These are phyloP conservation scores for Aspergillus cejpii DNA, from an alignment of 2,329 filamentous ascomycete genomes.

Conservation along the genomic window DNA sequence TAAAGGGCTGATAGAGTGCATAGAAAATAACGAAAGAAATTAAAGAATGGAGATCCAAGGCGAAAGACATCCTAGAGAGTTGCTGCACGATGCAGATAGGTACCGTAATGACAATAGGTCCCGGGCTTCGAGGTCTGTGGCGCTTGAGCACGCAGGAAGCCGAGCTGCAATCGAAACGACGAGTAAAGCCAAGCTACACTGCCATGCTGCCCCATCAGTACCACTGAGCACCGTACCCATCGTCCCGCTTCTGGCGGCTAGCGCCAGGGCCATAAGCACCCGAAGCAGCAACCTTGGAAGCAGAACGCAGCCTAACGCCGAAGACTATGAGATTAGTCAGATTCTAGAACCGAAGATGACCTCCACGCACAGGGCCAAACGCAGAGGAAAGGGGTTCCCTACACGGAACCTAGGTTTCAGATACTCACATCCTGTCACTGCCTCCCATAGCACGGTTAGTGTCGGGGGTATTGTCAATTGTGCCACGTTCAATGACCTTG, in stretches of 20 bases:
- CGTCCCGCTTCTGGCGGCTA: slow-evolving; percentile 50
- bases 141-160: slow-evolving; percentile 25
- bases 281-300: slow-evolving; percentile 62
- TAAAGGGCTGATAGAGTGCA: slow-evolving; percentile 34
- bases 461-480: slow-evolving; percentile 63
- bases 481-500: slow-evolving; percentile 70
- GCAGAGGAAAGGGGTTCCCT: slow-evolving; percentile 71
- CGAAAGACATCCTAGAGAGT: slow-evolving; percentile 30
- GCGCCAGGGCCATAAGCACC: slow-evolving; percentile 42
- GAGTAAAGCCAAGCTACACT: slow-evolving; percentile 23
- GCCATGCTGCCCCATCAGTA: slow-evolving; percentile 37
- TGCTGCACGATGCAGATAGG: slow-evolving; percentile 26
- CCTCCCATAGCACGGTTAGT: slow-evolving; percentile 69
- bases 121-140: slow-evolving; percentile 27
- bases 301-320: slow-evolving; percentile 80
- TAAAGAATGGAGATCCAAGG: slow-evolving; percentile 26
- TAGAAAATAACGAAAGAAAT: slow-evolving; percentile 25
- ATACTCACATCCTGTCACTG: slow-evolving; percentile 95
- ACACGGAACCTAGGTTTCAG: slow-evolving; percentile 67
- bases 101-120: slow-evolving; percentile 24
- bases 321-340: slow-evolving; percentile 75
- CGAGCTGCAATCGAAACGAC: slow-evolving; percentile 13
- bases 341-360: slow-evolving; percentile 59
- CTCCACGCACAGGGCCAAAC: slow-evolving; percentile 74
- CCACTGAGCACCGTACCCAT: slow-evolving; percentile 46